These are phyloP conservation scores for Chalciporus sphaerocephalus DNA, from an alignment of 768 basidiomycete species.

Conservation along the genomic window DNA sequence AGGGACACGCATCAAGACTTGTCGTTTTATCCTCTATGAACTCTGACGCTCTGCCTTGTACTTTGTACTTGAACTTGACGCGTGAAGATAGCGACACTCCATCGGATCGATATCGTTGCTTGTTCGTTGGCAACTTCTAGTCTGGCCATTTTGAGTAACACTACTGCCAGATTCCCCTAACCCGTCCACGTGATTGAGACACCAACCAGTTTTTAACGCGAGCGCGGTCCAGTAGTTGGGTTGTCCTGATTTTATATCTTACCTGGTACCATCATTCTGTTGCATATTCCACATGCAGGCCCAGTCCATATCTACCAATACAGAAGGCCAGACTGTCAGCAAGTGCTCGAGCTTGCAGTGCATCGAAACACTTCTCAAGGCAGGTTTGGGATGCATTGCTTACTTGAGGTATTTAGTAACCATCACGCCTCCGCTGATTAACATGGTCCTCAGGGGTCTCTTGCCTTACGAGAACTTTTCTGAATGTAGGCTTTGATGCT, in stretches of 20 bases:
- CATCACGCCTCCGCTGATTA: not conserved
- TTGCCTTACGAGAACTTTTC: constrained; percentile 78
- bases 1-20: not conserved
- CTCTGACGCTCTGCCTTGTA: not conserved
- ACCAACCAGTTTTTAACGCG: constrained; percentile 12
- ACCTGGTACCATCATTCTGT: not conserved
- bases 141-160: not conserved
- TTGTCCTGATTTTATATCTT: not conserved
- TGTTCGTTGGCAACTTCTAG: not conserved
- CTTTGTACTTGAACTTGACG: too few relatives aligned
- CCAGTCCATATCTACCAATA: constrained; percentile 15
- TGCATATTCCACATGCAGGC: constrained; percentile 20
- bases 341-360: constrained; percentile 61
- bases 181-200: constrained; percentile 20
- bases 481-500: constrained; percentile 41
- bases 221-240: constrained; percentile 7
- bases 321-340: constrained; percentile 38
- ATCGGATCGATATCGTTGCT: too few relatives aligned
- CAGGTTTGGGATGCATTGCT: constrained; percentile 72
- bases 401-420: constrained; percentile 53
- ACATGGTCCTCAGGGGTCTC: constrained; percentile 48
- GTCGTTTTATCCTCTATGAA: not conserved
- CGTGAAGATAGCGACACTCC: too few relatives aligned
- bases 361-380: constrained; percentile 67
- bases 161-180: not conserved